Evolutionary conservation across 2,329 filamentous ascomycete genomes (phyloP), one percentile per base, ranked within the genome.

Genomic region (Shiraia sp.): DNA sequence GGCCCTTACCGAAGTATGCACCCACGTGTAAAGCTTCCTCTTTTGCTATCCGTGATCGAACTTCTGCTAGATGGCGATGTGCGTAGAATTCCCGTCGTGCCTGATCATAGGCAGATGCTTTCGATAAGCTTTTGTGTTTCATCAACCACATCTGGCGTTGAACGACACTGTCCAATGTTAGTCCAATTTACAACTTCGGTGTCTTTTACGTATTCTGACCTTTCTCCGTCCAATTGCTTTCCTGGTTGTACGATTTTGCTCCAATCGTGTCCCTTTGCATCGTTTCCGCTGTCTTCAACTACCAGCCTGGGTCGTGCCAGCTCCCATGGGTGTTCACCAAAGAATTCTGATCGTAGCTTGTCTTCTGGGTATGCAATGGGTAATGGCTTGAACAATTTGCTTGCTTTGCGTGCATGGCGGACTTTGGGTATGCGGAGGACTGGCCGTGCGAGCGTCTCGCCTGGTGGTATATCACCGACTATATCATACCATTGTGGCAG

Each of bases 291-390:
- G 55, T 84, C 77, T 72, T 99, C 93, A 8, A 97, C 74, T 32
- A 99, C 76, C 44, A 96, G 78, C 55, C 89, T 80, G 40, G 93
- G 93, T 49, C 92, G 80, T 13, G 93, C 93, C 63, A 99, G 75
- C 72, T 99, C 93, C 93, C 93, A 99, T 4, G 93, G 93, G 68
- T 99, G 93, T 69, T 99, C 92, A 62, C 79, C 83, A 75, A 88
- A 99, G 74, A 97, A 99, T 19, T 85, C 82, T 55, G 73, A 77
- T 51, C 93, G 85, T 61, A 99, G 77, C 46, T 75, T 72, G 71
- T 99, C 93, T 69, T 99, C 93, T 46, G 87, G 82, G 67, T 93
- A 96, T 39, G 74, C 75, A 51, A 99, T 85, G 43, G 76, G 73
- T 52, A 90, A 81, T 1, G 93, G 93, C 57, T 85, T 82, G 76